phyloP scores from a whole-genome alignment of 139 green algal genomes.

The Nannochloris sp. region DNA sequence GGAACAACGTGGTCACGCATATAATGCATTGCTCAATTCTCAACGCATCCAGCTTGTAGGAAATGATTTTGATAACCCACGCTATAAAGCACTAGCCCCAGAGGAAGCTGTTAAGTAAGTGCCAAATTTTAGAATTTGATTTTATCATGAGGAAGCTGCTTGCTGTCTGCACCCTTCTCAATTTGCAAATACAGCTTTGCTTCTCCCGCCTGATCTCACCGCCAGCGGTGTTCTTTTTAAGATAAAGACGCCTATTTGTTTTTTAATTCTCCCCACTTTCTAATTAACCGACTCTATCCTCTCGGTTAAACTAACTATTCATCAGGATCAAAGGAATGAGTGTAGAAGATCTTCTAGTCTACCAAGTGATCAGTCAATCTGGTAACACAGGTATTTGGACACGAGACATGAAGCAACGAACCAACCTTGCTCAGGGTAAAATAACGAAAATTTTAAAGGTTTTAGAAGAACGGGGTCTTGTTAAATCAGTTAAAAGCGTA shows the following conservation, averaged over 20 bases:
- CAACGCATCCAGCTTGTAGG: neutral
- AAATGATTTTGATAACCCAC: constrained; percentile 1
- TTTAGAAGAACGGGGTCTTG: constrained; percentile 71
- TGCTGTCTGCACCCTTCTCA: too few relatives aligned
- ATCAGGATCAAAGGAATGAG: constrained; percentile 68
- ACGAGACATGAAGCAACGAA: constrained; percentile 77
- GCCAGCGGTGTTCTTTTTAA: neutral
- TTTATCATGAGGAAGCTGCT: too few relatives aligned
- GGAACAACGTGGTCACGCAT: constrained; percentile 20
- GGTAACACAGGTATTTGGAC: constrained; percentile 86
- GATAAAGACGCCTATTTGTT: neutral
- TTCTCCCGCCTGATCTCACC: neutral
- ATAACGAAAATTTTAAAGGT: constrained; percentile 90
- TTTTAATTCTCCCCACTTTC: too few relatives aligned
- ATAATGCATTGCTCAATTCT: constrained; percentile 31
- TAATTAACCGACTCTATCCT: too few relatives aligned
- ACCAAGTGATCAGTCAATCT: constrained; percentile 71
- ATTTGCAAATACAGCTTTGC: neutral
- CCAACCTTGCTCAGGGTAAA: constrained; percentile 77
- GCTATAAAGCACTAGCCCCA: constrained; percentile 13
- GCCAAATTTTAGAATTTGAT: too few relatives aligned
- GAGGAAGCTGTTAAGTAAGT: constrained; percentile 27
- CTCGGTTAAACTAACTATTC: too few relatives aligned
- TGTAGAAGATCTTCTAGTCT: constrained; percentile 80
- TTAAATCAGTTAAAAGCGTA: constrained; percentile 65